phyloP scores from a whole-genome alignment of 169 alveolate genomes.

The Plasmodium billcollinsi region DNA sequence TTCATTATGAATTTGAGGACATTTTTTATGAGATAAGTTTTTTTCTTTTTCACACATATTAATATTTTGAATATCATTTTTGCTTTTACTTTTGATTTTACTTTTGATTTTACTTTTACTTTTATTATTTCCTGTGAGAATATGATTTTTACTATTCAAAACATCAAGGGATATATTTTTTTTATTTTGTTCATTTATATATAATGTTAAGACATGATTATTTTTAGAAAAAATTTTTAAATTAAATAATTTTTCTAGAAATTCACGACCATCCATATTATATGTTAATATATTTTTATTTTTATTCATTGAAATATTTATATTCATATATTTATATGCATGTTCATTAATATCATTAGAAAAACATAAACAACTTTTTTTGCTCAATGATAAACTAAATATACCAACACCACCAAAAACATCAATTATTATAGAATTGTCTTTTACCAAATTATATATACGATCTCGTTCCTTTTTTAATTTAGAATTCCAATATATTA shows the following conservation, averaged over 20 bases:
- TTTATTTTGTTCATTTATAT: conserved; percentile 27
- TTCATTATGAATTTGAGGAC: neutral
- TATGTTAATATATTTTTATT: conserved; percentile 80
- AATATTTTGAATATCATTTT: neutral
- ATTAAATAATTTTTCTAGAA: conserved; percentile 60
- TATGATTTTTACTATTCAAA: conserved; percentile 1
- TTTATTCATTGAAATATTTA: conserved; percentile 87
- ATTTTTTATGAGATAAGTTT: neutral
- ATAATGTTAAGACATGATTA: neutral
- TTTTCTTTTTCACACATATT: neutral
- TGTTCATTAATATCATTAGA: conserved; percentile 91
- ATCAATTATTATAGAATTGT: conserved; percentile 82
- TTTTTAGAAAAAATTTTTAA: conserved; percentile 25
- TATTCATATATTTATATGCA: conserved; percentile 86
- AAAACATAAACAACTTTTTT: conserved; percentile 89
- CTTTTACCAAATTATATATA: conserved; percentile 40
- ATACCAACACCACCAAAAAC: conserved; percentile 94
- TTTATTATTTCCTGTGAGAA: neutral
- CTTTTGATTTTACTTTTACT: neutral
- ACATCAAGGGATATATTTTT: conserved; percentile 35
- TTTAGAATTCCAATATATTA: conserved; percentile 91
- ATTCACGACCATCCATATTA: conserved; percentile 89
- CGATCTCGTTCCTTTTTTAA: conserved; percentile 80
- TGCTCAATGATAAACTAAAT: conserved; percentile 89
- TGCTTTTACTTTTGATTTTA: neutral